A percentile compares a stretch with the other conserved stretches of the same genome.
These are phyloP conservation scores for Paramecium octaurelia DNA, from an alignment of 73 alveolate genomes.

Conservation along the genomic window DNA sequence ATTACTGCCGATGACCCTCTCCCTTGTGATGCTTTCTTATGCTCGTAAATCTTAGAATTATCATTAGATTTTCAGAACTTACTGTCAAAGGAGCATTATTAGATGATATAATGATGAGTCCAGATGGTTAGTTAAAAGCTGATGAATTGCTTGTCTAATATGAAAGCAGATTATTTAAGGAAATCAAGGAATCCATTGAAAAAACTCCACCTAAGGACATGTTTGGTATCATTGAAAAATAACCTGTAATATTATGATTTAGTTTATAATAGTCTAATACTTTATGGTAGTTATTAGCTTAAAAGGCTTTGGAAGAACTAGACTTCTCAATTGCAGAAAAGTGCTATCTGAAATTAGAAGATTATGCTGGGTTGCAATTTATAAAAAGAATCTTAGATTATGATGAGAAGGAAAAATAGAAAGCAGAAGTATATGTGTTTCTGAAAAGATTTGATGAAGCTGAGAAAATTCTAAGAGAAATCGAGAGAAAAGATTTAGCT, in stretches of 20 bases:
- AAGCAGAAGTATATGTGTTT: slow-evolving; percentile 54
- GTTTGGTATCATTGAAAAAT: slow-evolving; percentile 55
- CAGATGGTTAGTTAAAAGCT: slow-evolving; percentile 83
- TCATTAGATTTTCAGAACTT: slow-evolving; percentile 84
- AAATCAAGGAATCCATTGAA: slow-evolving; percentile 91
- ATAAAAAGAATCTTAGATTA: slow-evolving; percentile 63
- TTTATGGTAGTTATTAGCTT: slow-evolving; percentile 87
- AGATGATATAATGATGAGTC: slow-evolving; percentile 92
- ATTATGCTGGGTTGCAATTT: slow-evolving; percentile 80
- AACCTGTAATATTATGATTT: slow-evolving; percentile 17
- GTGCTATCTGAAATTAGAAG: slow-evolving; percentile 83
- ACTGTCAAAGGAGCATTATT: slow-evolving; percentile 78
- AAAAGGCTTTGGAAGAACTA: slow-evolving; percentile 94
- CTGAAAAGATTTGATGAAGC: slow-evolving; percentile 96
- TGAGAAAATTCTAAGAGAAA: slow-evolving; percentile 91
- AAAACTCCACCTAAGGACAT: slow-evolving; percentile 67
- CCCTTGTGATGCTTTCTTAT: slow-evolving; percentile 95
- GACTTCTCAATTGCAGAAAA: slow-evolving; percentile 97
- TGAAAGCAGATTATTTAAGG: slow-evolving; percentile 96
- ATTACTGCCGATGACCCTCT: slow-evolving; percentile 93
- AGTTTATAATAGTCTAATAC: not conserved
- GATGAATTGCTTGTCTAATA: slow-evolving; percentile 90
- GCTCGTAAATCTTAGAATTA: slow-evolving; percentile 62
- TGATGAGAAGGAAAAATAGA: slow-evolving; percentile 57
- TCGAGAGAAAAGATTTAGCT: slow-evolving; percentile 97